Evolutionary conservation across 768 basidiomycete species (phyloP), one percentile per base, ranked within the genome.

Genomic region (Dentipellis fragilis): DNA sequence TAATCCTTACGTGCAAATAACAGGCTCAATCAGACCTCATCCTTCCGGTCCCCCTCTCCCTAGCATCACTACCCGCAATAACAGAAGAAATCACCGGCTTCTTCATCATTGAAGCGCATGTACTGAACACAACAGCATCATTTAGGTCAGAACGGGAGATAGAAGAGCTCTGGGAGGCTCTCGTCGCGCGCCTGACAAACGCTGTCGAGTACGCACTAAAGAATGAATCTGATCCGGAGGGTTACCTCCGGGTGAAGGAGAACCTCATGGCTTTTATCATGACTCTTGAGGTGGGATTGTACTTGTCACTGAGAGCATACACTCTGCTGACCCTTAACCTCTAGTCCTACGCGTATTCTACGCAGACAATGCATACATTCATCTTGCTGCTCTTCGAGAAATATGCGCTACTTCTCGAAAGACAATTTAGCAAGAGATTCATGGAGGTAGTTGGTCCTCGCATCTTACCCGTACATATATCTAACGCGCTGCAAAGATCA

Each of bases 11-110:
- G 51, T 47, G 46, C 17, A 59, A 29, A 34, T 29, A 6, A 57
- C 35, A 96, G 95, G 92, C 93, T 0, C 96, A 99, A 88, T 95
- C 96, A 2, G 89, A 89, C 60, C 80, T 99, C 9, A 96, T 98
- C 67, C 80, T 99, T 29, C 93, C 89, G 1, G 74, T 74, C 23
- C 85, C 85, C 0, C 73, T 91, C 19, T 80, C 83, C 34, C 63
- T 92, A 36, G 66, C 76, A 2, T 78, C 85, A 3, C 79, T 98
- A 4, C 76, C 85, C 1, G 67, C 79, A n/a, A 74, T 98, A 19
- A 87, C 90, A 22, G 88, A 95, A 67, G 92, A 97, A 69, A 89
- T 98, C 59, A 87, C 93, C 38, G 96, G 96, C 0, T 99, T 96
- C 71, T 99, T 98, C 72, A 93, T 99, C 56, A 85, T 98, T 60